These are phyloP conservation scores for Sporothrix brunneoviolacea DNA, from an alignment of 2,329 filamentous ascomycete species.

Conservation along the genomic window DNA sequence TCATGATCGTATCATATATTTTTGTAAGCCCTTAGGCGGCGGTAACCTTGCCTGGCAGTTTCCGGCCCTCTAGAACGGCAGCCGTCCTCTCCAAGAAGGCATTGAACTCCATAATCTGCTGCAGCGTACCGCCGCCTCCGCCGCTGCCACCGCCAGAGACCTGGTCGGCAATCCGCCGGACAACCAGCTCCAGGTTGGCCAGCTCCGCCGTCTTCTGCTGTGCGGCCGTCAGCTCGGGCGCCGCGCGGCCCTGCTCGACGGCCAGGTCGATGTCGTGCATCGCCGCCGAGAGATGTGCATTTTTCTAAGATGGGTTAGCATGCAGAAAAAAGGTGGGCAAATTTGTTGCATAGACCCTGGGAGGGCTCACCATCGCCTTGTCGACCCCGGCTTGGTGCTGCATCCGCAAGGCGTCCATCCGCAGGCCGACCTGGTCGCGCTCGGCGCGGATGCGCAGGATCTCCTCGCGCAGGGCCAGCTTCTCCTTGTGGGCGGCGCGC, in stretches of 20 bases:
- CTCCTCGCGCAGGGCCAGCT: slow-evolving; percentile 49
- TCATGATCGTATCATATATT: neutral
- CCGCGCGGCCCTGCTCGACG: slow-evolving; percentile 36
- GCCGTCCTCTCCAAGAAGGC: slow-evolving; percentile 56
- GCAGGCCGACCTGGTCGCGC: slow-evolving; percentile 54
- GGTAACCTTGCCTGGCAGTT: neutral
- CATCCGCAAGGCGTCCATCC: slow-evolving; percentile 56
- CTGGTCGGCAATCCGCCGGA: slow-evolving; percentile 49
- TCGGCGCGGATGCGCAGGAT: slow-evolving; percentile 54
- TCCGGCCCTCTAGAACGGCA: slow-evolving; percentile 41
- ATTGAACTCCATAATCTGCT: slow-evolving; percentile 56
- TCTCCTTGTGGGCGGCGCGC: slow-evolving; percentile 50
- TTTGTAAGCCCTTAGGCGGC: neutral
- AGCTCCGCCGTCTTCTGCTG: slow-evolving; percentile 45
- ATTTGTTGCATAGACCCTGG: too few species aligned
- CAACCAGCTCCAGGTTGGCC: slow-evolving; percentile 50
- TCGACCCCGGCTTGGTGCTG: slow-evolving; percentile 51
- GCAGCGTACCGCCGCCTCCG: slow-evolving; percentile 42
- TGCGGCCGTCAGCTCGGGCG: slow-evolving; percentile 36
- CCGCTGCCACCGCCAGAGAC: slow-evolving; percentile 40
- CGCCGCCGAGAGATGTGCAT: slow-evolving; percentile 47
- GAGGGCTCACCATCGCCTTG: slow-evolving; percentile 45
- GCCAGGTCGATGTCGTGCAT: slow-evolving; percentile 59
- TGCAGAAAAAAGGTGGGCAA: neutral
- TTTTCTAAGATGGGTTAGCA: slow-evolving; percentile 27